Percentiles rank a stretch among this genome's conserved stretches.
These are phyloP conservation scores for Phialophora macrospora DNA, from an alignment of 2,329 filamentous ascomycete genomes.

Conservation along the genomic window DNA sequence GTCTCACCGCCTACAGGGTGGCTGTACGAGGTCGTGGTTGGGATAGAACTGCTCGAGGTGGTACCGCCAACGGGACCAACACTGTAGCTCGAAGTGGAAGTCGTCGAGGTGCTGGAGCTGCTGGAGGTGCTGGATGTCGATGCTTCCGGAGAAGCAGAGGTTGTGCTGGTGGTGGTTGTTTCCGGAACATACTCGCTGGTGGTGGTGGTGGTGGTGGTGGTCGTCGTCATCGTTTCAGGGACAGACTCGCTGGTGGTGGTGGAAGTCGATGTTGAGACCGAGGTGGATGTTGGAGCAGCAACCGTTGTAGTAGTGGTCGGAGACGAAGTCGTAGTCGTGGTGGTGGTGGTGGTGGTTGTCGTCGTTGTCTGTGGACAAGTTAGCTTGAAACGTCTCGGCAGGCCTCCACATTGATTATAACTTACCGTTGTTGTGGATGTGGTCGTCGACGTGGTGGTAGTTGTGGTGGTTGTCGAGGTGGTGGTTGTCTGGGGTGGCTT, in stretches of 20 bases:
- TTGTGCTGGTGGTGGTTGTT: neutral
- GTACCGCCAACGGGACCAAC: constrained; percentile 2
- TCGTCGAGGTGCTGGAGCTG: constrained; percentile 6
- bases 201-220: neutral
- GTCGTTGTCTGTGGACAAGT: constrained; percentile 11
- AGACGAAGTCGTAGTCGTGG: neutral
- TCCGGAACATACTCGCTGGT: neutral
- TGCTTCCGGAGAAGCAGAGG: constrained; percentile 12
- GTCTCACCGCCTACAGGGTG: neutral
- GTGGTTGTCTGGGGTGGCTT: constrained; percentile 25
- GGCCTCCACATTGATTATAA: neutral
- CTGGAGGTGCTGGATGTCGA: neutral
- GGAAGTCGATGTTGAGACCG: neutral
- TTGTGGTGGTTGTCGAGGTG: constrained; percentile 26
- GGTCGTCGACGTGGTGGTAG: constrained; percentile 24
- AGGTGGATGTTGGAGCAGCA: neutral
- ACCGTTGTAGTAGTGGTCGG: neutral
- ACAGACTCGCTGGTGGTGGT: neutral
- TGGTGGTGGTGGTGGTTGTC: constrained; percentile 10
- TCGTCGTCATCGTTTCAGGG: constrained; percentile 2
- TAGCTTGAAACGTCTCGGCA: neutral
- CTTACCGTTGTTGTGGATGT: constrained; percentile 21
- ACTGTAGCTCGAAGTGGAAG: constrained; percentile 18
- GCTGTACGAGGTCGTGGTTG: constrained; percentile 4
- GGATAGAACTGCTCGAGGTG: constrained; percentile 2